Evolutionary conservation across 2,329 filamentous ascomycete species (phyloP), one percentile per base, ranked within the genome.

Genomic region (Fusarium irregulare): DNA sequence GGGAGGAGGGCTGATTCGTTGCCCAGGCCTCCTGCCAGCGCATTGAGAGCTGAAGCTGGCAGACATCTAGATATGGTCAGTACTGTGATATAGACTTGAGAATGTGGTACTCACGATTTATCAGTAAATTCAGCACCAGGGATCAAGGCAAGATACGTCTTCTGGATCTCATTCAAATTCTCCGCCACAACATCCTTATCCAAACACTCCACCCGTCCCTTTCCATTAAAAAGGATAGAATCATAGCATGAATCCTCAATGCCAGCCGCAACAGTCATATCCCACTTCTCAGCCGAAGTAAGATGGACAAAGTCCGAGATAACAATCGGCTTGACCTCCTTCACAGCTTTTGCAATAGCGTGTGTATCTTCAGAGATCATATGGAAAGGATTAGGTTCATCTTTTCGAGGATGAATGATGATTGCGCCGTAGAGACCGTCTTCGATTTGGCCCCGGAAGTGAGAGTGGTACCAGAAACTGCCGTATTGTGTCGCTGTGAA

Each of bases 381-480:
- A 37, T 80, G 74, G 66, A 87, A 90, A 0, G 88, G 88, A 46
- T 78, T 82, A 3, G 71, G 72, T 4, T 71, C 60, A 13, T 60
- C 32, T 0, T 60, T 27, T 1, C 76, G 65, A 47, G 83, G 80
- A 42, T 81, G 80, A 20, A 90, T 86, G 12, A 85, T 73, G 2
- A 91, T 84, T 4, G 87, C 78, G 0, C 88, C 89, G 53, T 85
- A 87, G 13, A 89, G 77, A 1, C 89, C 89, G 69, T 91, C 88
- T 60, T 88, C 84, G 16, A 90, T 81, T 64, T 89, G 87, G 3
- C 83, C 83, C 3, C 80, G 78, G 25, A 82, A 81, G 71, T 91
- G 88, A 0, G 86, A 83, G 76, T 90, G 88, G 68, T 90, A 91
- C 81, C 86, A 89, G 76, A 87, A 88, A 44, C 83, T 84, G 5